Evolutionary conservation across 441 rosid species (phyloP).

Genomic region (Brassica balearica): DNA sequence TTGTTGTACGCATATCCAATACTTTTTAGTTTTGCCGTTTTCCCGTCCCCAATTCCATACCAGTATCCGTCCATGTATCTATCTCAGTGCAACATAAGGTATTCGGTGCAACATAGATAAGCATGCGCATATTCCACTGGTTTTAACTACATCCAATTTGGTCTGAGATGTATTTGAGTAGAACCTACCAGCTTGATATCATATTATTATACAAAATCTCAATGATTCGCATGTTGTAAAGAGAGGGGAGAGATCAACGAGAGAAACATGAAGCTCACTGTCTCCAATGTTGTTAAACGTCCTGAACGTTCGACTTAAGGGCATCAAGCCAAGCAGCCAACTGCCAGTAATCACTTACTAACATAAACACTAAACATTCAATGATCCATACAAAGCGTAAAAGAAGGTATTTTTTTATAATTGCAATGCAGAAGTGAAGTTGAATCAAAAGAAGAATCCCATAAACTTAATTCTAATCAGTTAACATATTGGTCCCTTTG

Average conservation of each 20-base stretch:
- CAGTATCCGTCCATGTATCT: too few species aligned
- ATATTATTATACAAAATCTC: neutral
- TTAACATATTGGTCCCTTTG: neutral
- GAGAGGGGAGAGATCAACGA: neutral
- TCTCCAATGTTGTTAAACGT: neutral
- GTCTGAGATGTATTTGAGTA: neutral
- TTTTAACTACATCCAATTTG: neutral
- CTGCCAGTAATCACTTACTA: neutral
- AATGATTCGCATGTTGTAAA: neutral
- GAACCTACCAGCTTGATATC: neutral
- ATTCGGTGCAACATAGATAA: too few species aligned
- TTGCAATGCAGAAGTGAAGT: neutral
- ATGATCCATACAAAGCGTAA: neutral
- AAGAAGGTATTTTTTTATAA: neutral
- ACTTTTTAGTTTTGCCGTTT: too few species aligned
- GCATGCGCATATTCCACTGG: neutral
- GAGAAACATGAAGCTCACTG: neutral
- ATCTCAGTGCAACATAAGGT: too few species aligned
- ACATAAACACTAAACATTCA: neutral
- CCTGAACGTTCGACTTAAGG: neutral
- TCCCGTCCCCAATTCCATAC: too few species aligned
- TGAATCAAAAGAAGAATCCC: neutral
- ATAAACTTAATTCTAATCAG: too few species aligned
- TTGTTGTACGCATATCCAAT: too few species aligned
- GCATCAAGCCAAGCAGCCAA: neutral